Evolutionary conservation across 169 alveolate species (phyloP), one percentile per base, ranked within the genome.

Genomic region (Theileria parva): DNA sequence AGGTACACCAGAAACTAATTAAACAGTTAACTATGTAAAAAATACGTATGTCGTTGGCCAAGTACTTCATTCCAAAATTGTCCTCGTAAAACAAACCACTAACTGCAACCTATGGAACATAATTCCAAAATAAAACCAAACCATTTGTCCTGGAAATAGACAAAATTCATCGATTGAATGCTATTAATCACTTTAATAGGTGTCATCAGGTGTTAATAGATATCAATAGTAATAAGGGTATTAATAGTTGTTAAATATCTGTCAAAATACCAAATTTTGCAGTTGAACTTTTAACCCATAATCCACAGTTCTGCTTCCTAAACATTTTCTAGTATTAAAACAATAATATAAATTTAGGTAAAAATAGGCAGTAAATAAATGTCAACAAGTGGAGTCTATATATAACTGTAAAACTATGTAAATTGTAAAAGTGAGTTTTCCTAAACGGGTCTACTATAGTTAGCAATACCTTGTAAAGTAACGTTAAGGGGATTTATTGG

Each of bases 71-170:
- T 19, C 87, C 87, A 44, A 85, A 85, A 30, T 85, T 77, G 48
- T 85, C 91, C 67, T 78, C 87, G 32, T 68, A 72, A 55, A 79
- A 77, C 21, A 39, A 60, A 23, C 91, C 91, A 1, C 83, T 85
- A 12, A 85, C 69, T 15, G 91, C 91, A 0, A 85, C 91, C 84
- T 76, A 39, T 27, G 53, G 27, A 30, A 34, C 0, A n/a, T 76
- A 28, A 5, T 73, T 57, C 34, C 25, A 7, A 23, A 21, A 64
- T 12, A 1, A 15, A 28, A 4, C 57, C 69, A 15, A 67, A 76
- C 84, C 91, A 85, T 85, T 60, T 85, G 91, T 27, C 91, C 91
- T 12, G 91, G 91, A 39, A 85, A 85, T 60, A 85, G 25, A 32
- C 87, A 85, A 23, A 72, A 61, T 19, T 83, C 83, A 13, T 83